These are phyloP conservation scores for Basidiobolus heterosporus DNA, from an alignment of 371 early-diverging fungal species.

Conservation along the genomic window DNA sequence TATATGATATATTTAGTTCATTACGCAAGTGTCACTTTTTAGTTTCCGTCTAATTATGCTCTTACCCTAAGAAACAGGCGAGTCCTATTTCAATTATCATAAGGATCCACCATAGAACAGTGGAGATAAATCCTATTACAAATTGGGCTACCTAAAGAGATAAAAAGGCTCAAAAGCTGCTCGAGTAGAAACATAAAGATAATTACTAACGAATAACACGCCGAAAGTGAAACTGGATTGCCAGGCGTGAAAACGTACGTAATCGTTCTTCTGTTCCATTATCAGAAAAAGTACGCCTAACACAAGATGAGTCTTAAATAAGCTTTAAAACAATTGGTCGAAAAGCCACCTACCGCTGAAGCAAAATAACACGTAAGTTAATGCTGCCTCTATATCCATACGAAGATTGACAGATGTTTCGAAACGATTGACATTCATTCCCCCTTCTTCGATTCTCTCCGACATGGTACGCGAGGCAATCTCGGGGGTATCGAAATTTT, in stretches of 20 bases:
- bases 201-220: background rate
- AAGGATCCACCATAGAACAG: slow-evolving; percentile 20
- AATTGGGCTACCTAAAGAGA: slow-evolving; percentile 17
- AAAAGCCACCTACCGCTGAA: slow-evolving; percentile 34
- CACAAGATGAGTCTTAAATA: slow-evolving; percentile 1
- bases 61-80: slow-evolving; percentile 11
- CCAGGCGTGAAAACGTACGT: slow-evolving; percentile 76
- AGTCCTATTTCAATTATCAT: slow-evolving; percentile 24
- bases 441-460: slow-evolving; percentile 14
- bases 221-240: slow-evolving; percentile 23
- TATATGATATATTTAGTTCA: slow-evolving; percentile 1
- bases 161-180: too few relatives aligned
- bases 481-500: background rate
- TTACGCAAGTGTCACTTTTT: background rate
- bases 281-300: slow-evolving; percentile 53
- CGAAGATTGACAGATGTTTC: slow-evolving; percentile 57
- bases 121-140: slow-evolving; percentile 23
- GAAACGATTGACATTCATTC: slow-evolving; percentile 55
- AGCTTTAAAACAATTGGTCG: background rate
- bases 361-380: slow-evolving; percentile 49
- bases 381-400: slow-evolving; percentile 64
- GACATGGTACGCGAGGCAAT: background rate
- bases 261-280: slow-evolving; percentile 61
- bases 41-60: too few relatives aligned
- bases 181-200: background rate